Evolutionary conservation across 805 yeast species (phyloP), one percentile per base, ranked within the genome.

Genomic region (Saccharomycopsis sp.): DNA sequence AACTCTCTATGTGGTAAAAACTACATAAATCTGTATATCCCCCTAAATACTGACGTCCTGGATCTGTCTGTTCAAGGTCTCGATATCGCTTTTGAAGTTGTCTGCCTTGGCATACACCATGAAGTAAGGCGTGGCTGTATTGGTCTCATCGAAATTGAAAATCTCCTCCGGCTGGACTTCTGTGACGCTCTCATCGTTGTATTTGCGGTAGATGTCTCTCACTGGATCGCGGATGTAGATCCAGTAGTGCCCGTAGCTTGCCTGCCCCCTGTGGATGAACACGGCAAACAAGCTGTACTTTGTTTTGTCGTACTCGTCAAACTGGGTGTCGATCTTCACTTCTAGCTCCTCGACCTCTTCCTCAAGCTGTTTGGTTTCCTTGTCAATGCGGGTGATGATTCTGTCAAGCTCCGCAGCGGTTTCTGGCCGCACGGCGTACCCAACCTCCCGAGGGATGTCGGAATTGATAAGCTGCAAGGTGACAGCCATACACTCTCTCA

Each of bases 241-340:
- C 97, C 98, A 94, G 70, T 94, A 94, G 71, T 94, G 99, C 1
- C 99, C 99, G 67, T 89, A 92, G 54, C 90, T 84, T 0, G 97
- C 98, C 66, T 91, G 95, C 4, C 99, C 99, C 54, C 97, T 76
- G 70, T 94, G 99, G 52, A 94, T 90, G 67, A 94, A 94, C 4
- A 92, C 84, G 0, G 98, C 96, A 73, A 91, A 92, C 12, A 94
- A 77, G 0, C 88, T 78, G 70, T 92, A 94, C 0, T 91, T 96
- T 29, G 85, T 78, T 53, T 77, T 71, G 54, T 77, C 79, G 71
- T 87, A 80, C 5, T 75, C 74, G 18, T 76, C 75, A 67, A 88
- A 94, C 64, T 87, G 94, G 34, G 70, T 70, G 20, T 79, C 73
- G 7, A 90, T 79, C 52, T 73, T 73, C 1, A 63, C 61, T 56